A percentile compares a stretch with the other conserved stretches of the same genome.
These are phyloP conservation scores for Suhomyces xylopsoci DNA, from an alignment of 805 yeast species.

Conservation along the genomic window DNA sequence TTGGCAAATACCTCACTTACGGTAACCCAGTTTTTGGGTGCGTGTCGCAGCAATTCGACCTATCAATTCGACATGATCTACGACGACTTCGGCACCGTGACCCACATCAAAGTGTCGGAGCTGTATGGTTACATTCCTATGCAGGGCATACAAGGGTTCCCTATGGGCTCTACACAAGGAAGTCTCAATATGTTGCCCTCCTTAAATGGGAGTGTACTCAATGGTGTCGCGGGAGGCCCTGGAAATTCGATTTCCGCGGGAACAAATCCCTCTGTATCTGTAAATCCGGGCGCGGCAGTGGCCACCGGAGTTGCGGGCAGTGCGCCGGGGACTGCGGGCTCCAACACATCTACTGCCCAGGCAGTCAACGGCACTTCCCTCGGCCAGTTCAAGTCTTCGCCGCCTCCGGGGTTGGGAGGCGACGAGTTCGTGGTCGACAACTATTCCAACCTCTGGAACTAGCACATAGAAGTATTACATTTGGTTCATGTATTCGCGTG, in stretches of 20 bases:
- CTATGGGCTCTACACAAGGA: not conserved
- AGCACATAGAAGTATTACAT: not conserved
- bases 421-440: not conserved
- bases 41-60: constrained; percentile 23
- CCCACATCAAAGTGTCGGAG: constrained; percentile 33
- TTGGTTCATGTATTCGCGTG: not conserved
- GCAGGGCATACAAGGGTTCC: not conserved
- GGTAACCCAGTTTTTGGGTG: constrained; percentile 31
- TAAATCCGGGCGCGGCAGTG: not conserved
- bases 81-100: constrained; percentile 46
- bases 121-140: not conserved
- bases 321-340: not conserved
- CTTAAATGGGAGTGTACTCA: not conserved
- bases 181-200: not conserved
- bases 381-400: constrained; percentile 4
- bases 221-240: not conserved
- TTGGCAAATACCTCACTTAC: constrained; percentile 26
- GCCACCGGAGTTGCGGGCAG: not conserved
- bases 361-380: too few species aligned
- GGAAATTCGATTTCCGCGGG: not conserved
- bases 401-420: constrained; percentile 15
- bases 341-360: not conserved
- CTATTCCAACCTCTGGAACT: not conserved
- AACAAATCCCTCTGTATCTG: not conserved
- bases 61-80: constrained; percentile 42